Percentiles rank a stretch among this genome's conserved stretches.
These are phyloP conservation scores for Epichloe elymi DNA, from an alignment of 2,329 filamentous ascomycete species.

Conservation along the genomic window DNA sequence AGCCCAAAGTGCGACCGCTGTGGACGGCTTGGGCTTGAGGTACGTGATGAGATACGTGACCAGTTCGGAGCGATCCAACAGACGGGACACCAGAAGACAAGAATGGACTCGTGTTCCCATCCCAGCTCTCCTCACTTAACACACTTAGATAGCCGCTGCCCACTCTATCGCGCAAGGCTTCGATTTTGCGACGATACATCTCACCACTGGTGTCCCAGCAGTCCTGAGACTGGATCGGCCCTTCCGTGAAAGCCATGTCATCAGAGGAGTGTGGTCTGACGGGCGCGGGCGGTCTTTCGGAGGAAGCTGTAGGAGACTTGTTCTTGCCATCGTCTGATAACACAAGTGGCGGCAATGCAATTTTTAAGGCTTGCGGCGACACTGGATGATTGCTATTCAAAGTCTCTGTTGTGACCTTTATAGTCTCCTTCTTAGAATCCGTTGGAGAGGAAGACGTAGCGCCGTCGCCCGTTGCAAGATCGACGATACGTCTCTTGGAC, in stretches of 20 bases:
- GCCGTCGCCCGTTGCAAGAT: conserved; percentile 42
- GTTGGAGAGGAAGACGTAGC: conserved; percentile 14
- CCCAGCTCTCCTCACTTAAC: conserved; percentile 64
- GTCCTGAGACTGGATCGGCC: conserved; percentile 30
- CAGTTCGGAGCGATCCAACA: conserved; percentile 16
- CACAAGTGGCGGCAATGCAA: conserved; percentile 17
- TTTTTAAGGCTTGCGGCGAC: conserved; percentile 28
- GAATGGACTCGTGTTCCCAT: conserved; percentile 23
- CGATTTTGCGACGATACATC: conserved; percentile 76
- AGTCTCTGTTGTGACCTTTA: conserved; percentile 10
- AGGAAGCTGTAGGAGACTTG: neutral
- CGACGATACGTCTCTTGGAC: conserved; percentile 51
- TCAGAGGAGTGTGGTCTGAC: neutral
- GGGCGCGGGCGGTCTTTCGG: neutral
- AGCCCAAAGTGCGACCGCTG: conserved; percentile 39
- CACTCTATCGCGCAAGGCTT: conserved; percentile 71
- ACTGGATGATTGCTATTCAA: conserved; percentile 30
- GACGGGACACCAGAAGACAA: conserved; percentile 13
- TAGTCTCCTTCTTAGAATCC: conserved; percentile 11
- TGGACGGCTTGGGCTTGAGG: conserved; percentile 34
- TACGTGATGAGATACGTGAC: conserved; percentile 19
- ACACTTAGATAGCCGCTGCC: conserved; percentile 80
- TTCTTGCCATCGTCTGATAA: conserved; percentile 22
- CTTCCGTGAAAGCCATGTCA: neutral
- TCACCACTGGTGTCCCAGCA: conserved; percentile 62